Percentiles rank a stretch among this genome's conserved stretches.
phyloP scores from a whole-genome alignment of 1,284 basidiomycete genomes.

The Ceratobasidium sp. region DNA sequence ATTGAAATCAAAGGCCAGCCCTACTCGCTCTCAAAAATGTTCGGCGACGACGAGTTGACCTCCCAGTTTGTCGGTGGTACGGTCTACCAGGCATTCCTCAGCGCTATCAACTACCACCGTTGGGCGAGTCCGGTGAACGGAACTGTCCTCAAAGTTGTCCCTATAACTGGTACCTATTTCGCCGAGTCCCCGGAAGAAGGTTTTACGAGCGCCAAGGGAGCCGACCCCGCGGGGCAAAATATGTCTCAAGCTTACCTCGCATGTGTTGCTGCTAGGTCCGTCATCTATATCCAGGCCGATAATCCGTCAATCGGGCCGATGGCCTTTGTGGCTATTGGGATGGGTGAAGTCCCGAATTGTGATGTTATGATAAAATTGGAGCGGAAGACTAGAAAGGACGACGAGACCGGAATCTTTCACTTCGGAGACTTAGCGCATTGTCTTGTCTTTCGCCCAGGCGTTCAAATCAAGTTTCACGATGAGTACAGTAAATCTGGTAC shows the following conservation, averaged over 20 bases:
- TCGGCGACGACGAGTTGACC: slow-evolving; percentile 56
- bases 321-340: slow-evolving; percentile 67
- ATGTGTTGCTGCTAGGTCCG: slow-evolving; percentile 61
- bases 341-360: slow-evolving; percentile 70
- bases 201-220: slow-evolving; percentile 50
- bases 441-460: slow-evolving; percentile 37
- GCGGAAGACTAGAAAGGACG: slow-evolving; percentile 47
- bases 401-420: slow-evolving; percentile 43
- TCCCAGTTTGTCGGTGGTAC: slow-evolving; percentile 64
- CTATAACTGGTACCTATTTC: slow-evolving; percentile 67
- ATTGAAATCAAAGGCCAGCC: slow-evolving; percentile 66
- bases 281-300: slow-evolving; percentile 68
- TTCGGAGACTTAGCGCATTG: slow-evolving; percentile 45
- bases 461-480: slow-evolving; percentile 27
- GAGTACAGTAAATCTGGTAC: too few relatives aligned
- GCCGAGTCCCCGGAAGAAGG: slow-evolving; percentile 54
- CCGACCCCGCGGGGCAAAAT: slow-evolving; percentile 54
- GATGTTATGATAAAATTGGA: slow-evolving; percentile 58
- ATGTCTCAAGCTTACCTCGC: slow-evolving; percentile 59
- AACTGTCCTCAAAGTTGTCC: slow-evolving; percentile 60
- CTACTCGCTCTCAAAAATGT: slow-evolving; percentile 62
- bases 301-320: slow-evolving; percentile 66
- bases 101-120: slow-evolving; percentile 65
- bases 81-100: slow-evolving; percentile 69
- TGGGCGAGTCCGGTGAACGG: slow-evolving; percentile 69